Base-by-base conservation (phyloP, 352 stramenopile genomes). In the Blastocystis sp. region DNA sequence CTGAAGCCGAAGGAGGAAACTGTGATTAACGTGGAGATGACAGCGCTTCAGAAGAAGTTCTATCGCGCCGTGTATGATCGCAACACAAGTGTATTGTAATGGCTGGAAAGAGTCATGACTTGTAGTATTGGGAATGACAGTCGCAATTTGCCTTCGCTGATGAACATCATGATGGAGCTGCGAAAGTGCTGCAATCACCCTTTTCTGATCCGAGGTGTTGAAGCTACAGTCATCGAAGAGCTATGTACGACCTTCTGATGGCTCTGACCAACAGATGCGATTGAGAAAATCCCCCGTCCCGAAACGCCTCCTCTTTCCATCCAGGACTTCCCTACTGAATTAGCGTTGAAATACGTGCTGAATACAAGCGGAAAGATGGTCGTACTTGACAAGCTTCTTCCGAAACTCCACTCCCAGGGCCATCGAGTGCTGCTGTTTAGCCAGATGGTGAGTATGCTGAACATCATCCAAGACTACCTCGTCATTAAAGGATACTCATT, bases 131-230 rank as follows among this genome's bases (percentile, higher is more conserved):
- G 90, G 13, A 89, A 68, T 39, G 90, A 92, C 62, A 59, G 24
- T 9, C 62, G 62, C 18, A 95, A 96, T 91, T 92, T 93, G n/a
- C 95, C 94, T 0, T 94, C 93, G 73, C 92, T 99, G 37, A 99
- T 98, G 91, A 99, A 99, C 92, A 95, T 99, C 76, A 96, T 98
- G 50, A 97, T 99, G 93, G 95, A 99, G 92, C 92, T 99, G 37
- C 92, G 97, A 45, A 99, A 99, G 91, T 99, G 97, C 91, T 99
- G 98, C 91, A 99, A 99, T 91, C 98, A 99, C 91, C 94, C 97
- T 1, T 99, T 98, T 91, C 91, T 99, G 39, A 96, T 99, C 50
- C 50, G 50, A 13, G 50, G 50, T n/a, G 50, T n/a, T 13, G 50
- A 59, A n/a, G 13, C 50, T 2, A 59, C 50, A 13, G 50, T 59